These are phyloP conservation scores for Simmondsia chinensis DNA, from an alignment of 148 eudicot species.

Conservation along the genomic window DNA sequence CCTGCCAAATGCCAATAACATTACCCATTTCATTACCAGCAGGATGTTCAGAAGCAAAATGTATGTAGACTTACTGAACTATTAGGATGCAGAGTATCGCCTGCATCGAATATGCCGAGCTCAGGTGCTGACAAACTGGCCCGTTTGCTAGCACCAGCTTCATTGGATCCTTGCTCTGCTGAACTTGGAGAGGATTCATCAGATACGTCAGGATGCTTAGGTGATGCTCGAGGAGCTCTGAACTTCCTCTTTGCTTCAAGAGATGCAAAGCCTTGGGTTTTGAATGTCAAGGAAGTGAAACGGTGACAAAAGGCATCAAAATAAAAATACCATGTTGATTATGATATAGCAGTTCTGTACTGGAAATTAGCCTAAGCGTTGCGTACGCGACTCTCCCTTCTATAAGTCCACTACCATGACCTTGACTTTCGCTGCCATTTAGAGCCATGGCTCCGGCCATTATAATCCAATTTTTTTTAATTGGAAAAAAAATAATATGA, in stretches of 20 bases:
- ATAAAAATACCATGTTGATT: too few relatives aligned
- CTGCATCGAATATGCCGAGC: conserved; percentile 14
- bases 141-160: conserved; percentile 12
- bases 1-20: too few relatives aligned
- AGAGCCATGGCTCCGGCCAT: too few relatives aligned
- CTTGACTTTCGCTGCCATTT: too few relatives aligned
- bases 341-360: too few relatives aligned
- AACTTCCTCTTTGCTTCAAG: conserved; percentile 88
- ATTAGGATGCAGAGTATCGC: conserved; percentile 8
- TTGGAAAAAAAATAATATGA: too few relatives aligned
- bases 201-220: conserved; percentile 20
- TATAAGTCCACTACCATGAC: too few relatives aligned
- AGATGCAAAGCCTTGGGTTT: conserved; percentile 95
- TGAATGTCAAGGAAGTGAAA: conserved; percentile 27
- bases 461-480: too few relatives aligned
- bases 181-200: conserved; percentile 22
- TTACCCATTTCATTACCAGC: background rate
- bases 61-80: conserved; percentile 22
- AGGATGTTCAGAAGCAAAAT: background rate
- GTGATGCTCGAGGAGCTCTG: conserved; percentile 57
- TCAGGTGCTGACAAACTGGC: conserved; percentile 14
- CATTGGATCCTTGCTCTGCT: conserved; percentile 16
- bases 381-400: too few relatives aligned
- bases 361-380: too few relatives aligned
- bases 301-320: conserved; percentile 3